Percentiles rank a stretch among this genome's conserved stretches.
Conservation (phyloP, 352 stramenopile species). For the Globisporangium irregulare region DNA sequence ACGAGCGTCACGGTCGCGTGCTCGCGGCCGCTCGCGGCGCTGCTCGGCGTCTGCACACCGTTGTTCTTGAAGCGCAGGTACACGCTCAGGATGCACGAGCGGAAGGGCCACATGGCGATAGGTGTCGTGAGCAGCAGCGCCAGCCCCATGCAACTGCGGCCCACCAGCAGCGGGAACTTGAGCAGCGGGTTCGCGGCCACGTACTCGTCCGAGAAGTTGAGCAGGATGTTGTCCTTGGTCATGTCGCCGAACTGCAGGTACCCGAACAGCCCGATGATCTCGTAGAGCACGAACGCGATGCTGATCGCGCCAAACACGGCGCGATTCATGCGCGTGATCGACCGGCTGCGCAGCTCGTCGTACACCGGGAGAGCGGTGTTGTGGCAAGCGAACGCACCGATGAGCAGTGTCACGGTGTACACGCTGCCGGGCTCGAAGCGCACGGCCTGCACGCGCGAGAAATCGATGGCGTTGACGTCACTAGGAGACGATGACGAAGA, state of each 20-base stretch:
- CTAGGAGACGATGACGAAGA: neutral
- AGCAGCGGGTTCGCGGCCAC: conserved; percentile 41
- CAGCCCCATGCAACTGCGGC: conserved; percentile 60
- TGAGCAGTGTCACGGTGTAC: conserved; percentile 76
- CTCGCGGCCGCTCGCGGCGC: conserved; percentile 41
- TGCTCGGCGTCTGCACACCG: conserved; percentile 62
- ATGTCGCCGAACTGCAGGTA: conserved; percentile 65
- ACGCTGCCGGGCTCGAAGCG: conserved; percentile 55
- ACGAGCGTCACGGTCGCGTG: conserved; percentile 47
- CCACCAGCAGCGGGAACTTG: conserved; percentile 44
- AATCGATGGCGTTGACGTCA: conserved; percentile 16
- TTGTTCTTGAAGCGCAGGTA: conserved; percentile 62
- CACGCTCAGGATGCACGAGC: conserved; percentile 67
- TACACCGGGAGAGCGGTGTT: conserved; percentile 78
- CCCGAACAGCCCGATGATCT: conserved; percentile 62
- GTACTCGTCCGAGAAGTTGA: conserved; percentile 76
- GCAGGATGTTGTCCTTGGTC: conserved; percentile 71
- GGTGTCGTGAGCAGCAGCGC: conserved; percentile 63
- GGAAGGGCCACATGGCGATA: conserved; percentile 79
- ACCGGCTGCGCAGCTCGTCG: conserved; percentile 60
- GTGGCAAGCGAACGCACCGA: conserved; percentile 71
- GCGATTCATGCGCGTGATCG: conserved; percentile 57
- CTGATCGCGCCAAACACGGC: conserved; percentile 57
- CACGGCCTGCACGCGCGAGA: conserved; percentile 40
- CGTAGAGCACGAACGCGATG: conserved; percentile 69